Evolutionary conservation across 208 protist genomes (phyloP).

Genomic region (Leishmania tropica): DNA sequence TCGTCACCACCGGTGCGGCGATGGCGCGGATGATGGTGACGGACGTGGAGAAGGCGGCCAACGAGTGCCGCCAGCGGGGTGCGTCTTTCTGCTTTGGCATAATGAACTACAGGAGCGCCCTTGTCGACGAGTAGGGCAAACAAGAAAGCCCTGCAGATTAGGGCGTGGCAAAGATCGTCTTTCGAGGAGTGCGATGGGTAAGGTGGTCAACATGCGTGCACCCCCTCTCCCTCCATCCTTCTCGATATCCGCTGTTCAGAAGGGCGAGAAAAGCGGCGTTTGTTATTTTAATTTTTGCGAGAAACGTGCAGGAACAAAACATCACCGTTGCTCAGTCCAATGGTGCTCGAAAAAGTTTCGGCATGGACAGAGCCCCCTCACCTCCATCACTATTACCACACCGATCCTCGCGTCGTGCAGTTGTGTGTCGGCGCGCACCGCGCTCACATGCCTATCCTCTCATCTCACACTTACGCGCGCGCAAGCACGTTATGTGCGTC

Average conservation of each 20-base stretch:
- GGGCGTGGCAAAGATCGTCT: no score
- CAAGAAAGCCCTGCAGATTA: background rate
- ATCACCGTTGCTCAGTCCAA: background rate
- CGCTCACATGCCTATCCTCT: background rate
- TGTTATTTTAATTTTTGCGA: background rate
- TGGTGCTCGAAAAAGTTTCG: background rate
- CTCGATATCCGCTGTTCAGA: background rate
- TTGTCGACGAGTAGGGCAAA: conserved; percentile 7
- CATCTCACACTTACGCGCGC: background rate
- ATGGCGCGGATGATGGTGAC: conserved; percentile 32
- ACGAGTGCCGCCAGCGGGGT: conserved; percentile 29
- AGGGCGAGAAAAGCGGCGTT: background rate
- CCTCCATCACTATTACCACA: background rate
- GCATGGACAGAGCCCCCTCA: background rate
- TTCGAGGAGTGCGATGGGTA: background rate
- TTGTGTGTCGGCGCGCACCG: background rate
- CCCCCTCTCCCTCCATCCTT: background rate
- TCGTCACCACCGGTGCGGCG: conserved; percentile 34
- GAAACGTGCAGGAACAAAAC: background rate
- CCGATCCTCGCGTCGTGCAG: no score
- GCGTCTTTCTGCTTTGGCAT: conserved; percentile 42
- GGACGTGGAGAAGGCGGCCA: conserved; percentile 30
- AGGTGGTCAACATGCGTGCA: background rate
- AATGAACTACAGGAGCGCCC: conserved; percentile 34
- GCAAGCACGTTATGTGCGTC: background rate